Percentiles rank a stretch among this genome's conserved stretches.
Evolutionary conservation across 192 early-diverging fungal species (phyloP).

Genomic region (Dissophora ornata): DNA sequence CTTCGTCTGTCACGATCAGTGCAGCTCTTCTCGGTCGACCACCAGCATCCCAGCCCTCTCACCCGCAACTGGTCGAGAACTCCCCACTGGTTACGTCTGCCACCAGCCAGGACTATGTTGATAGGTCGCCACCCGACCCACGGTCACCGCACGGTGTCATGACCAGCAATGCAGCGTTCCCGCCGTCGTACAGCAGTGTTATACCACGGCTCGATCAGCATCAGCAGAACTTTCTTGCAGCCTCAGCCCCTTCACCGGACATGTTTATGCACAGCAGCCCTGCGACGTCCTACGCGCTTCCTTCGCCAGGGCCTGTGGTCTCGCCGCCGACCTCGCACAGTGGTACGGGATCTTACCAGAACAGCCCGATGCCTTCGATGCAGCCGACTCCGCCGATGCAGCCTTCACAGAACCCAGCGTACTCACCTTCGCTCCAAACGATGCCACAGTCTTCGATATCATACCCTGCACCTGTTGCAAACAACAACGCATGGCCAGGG

Average conservation of each 20-base stretch:
- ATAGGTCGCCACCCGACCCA: not conserved
- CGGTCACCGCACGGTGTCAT: slow-evolving; percentile 6
- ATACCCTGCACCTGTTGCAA: not conserved
- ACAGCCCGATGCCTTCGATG: slow-evolving; percentile 14
- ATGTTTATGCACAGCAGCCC: not conserved
- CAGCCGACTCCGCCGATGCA: not conserved
- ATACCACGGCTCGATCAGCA: not conserved
- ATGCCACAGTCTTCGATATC: not conserved
- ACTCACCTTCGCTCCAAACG: not conserved
- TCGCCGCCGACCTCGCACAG: not conserved
- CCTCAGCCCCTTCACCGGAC: not conserved
- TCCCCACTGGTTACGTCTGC: not conserved
- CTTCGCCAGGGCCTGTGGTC: slow-evolving; percentile 16
- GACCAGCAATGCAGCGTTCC: not conserved
- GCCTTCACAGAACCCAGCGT: not conserved
- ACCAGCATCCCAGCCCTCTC: not conserved
- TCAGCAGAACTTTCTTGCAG: not conserved
- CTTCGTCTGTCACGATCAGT: not conserved
- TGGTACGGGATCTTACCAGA: slow-evolving; percentile 3
- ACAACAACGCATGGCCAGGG: not conserved
- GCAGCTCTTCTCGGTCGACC: not conserved
- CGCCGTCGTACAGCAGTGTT: slow-evolving; percentile 17
- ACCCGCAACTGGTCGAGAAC: not conserved
- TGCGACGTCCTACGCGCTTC: not conserved
- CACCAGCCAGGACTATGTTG: not conserved